phyloP scores from a whole-genome alignment of 176 grass and related monocot species.

The Cenchrus fungigraminus region DNA sequence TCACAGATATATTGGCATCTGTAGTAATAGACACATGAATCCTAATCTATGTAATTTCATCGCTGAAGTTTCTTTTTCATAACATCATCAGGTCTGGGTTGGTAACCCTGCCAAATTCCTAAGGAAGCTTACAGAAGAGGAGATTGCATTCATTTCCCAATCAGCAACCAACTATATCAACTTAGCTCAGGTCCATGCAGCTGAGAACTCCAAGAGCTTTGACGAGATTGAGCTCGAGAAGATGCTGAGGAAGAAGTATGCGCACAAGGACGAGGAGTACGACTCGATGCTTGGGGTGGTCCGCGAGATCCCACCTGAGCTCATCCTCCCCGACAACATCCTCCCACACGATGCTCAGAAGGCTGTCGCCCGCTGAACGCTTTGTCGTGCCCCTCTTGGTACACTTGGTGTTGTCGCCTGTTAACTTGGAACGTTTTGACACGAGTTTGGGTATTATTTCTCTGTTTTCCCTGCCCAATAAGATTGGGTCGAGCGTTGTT shows the following conservation, averaged over 20 bases:
- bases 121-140: conserved; percentile 95
- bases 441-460: conserved; percentile 44
- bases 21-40: not conserved
- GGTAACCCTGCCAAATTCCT: conserved; percentile 96
- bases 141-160: conserved; percentile 75
- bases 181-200: conserved; percentile 88
- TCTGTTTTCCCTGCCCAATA: conserved; percentile 63
- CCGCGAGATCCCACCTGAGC: conserved; percentile 72
- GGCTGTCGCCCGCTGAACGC: conserved; percentile 49
- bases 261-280: conserved; percentile 77
- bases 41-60: not conserved
- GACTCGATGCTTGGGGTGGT: conserved; percentile 92
- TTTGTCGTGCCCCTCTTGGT: conserved; percentile 16
- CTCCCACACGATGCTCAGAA: conserved; percentile 64
- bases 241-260: conserved; percentile 85
- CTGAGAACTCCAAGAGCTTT: conserved; percentile 84
- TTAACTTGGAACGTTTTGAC: conserved; percentile 49
- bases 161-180: conserved; percentile 87
- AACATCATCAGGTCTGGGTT: conserved; percentile 76
- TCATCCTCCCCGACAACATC: conserved; percentile 84
- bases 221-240: conserved; percentile 95
- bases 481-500: conserved; percentile 74
- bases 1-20: not conserved
- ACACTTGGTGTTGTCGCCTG: conserved; percentile 43
- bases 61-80: conserved; percentile 7